Evolutionary conservation across 768 basidiomycete species (phyloP), one percentile per base, ranked within the genome.

Genomic region (Paxillus ammoniavirescens): DNA sequence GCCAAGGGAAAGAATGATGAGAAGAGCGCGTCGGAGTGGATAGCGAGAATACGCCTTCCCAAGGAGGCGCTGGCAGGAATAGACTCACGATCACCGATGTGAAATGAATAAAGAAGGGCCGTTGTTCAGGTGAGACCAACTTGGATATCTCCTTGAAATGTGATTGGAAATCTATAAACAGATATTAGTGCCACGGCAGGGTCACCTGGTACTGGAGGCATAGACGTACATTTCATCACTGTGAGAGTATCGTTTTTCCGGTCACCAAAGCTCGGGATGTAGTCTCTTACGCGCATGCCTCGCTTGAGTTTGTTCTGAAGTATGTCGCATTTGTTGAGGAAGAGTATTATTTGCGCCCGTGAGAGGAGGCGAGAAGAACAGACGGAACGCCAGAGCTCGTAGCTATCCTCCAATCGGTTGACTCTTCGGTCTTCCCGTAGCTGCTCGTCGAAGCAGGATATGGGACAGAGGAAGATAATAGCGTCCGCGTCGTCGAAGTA

Each of bases 401-500:
- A 80, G 60, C 86, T 88, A 63, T 91, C 89, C 70, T 91, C 85
- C 15, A 92, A 66, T 23, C 89, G 80, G 66, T 91, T 93, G 41
- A 90, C 79, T 0, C 71, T 72, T 4, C 75, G 75, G 61, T 91
- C 81, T 67, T 91, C 91, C 5, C 83, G 82, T 0, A 93, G 75
- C 47, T 77, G 80, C 66, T 93, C 90, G 61, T 93, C 87, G 65
- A 93, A 93, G 50, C 88, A 87, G 26, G 87, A 90, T 61, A 93
- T 85, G 58, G 77, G 75, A 45, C 67, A 68, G 36, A 93, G 81
- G 72, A 92, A 93, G 61, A 93, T 91, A 66, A 93, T 89, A 1
- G 89, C 83, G 69, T 90, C 83, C 49, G 87, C 82, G 65, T 90
- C 87, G 58, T 91, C 88, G 56, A 92, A 91, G 68, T 85, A 91